phyloP scores from a whole-genome alignment of 2,329 filamentous ascomycete genomes.

The Fusarium pseudocircinatum region DNA sequence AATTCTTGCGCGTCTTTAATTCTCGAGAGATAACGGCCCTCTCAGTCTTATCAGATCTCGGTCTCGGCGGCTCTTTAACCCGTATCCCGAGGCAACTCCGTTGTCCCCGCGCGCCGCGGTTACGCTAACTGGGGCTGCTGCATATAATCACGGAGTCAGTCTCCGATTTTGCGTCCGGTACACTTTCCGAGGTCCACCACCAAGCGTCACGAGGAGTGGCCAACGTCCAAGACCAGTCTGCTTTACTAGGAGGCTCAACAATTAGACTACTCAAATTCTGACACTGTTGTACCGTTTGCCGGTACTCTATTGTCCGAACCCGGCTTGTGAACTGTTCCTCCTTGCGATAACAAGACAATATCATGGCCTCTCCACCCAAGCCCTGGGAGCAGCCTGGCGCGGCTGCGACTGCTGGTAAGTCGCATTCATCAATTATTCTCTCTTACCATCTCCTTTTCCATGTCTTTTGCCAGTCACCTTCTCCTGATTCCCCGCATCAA shows the following conservation, averaged over 20 bases:
- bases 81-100: slow-evolving; percentile 37
- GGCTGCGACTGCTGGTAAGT: slow-evolving; percentile 62
- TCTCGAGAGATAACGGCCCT: neutral
- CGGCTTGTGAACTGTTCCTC: slow-evolving; percentile 7
- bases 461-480: neutral
- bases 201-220: slow-evolving; percentile 33
- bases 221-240: slow-evolving; percentile 1
- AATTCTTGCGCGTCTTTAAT: neutral
- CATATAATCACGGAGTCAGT: slow-evolving; percentile 36
- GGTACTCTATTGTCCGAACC: slow-evolving; percentile 10
- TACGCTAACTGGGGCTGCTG: slow-evolving; percentile 36
- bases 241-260: slow-evolving; percentile 15
- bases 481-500: slow-evolving; percentile 4
- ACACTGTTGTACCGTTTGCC: slow-evolving; percentile 16
- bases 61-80: slow-evolving; percentile 12
- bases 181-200: slow-evolving; percentile 33
- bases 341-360: slow-evolving; percentile 16
- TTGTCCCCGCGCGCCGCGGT: slow-evolving; percentile 29
- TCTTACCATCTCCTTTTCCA: neutral
- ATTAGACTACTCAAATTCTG: slow-evolving; percentile 7
- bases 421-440: slow-evolving; percentile 15
- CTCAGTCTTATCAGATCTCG: neutral
- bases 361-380: slow-evolving; percentile 88
- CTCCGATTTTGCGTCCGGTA: slow-evolving; percentile 37
- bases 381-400: slow-evolving; percentile 90